Evolutionary conservation across 1,284 basidiomycete species (phyloP).

Genomic region (Neolentinus lepideus): DNA sequence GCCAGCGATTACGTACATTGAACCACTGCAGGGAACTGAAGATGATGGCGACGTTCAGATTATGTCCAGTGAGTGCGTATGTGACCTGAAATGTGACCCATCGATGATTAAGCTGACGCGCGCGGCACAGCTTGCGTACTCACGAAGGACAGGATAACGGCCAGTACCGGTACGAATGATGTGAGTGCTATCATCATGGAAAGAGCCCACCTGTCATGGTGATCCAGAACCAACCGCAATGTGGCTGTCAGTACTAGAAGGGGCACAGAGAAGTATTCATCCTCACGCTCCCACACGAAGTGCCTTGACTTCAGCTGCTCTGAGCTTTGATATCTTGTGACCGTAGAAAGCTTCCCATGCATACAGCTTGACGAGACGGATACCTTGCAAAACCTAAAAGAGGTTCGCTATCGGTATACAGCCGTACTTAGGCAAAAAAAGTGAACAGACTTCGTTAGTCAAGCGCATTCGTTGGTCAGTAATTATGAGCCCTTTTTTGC

Average conservation of each 20-base stretch:
- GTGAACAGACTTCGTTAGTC: conserved; percentile 42
- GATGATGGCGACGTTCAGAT: conserved; percentile 61
- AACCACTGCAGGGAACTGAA: conserved; percentile 73
- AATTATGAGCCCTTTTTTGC: conserved; percentile 58
- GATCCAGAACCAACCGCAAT: too few relatives aligned
- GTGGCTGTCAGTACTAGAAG: too few relatives aligned
- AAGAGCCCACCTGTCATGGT: conserved; percentile 28
- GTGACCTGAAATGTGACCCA: conserved; percentile 39
- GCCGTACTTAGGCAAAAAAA: not conserved
- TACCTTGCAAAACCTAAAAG: conserved; percentile 51
- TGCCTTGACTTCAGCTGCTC: not conserved
- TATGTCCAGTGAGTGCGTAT: conserved; percentile 58
- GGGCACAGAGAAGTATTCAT: conserved; percentile 4
- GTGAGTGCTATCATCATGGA: conserved; percentile 50
- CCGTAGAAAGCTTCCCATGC: conserved; percentile 61
- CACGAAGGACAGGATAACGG: conserved; percentile 68
- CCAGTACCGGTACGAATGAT: conserved; percentile 58
- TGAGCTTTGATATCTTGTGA: conserved; percentile 38
- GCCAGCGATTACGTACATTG: conserved; percentile 42
- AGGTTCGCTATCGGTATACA: not conserved
- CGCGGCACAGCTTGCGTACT: conserved; percentile 9
- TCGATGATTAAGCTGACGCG: not conserved
- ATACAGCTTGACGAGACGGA: conserved; percentile 54
- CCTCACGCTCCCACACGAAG: not conserved
- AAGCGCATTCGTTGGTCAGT: conserved; percentile 70